Percentiles rank a stretch among this genome's conserved stretches.
These are phyloP conservation scores for Sarcomyxa edulis DNA, from an alignment of 768 basidiomycete genomes.

Conservation along the genomic window DNA sequence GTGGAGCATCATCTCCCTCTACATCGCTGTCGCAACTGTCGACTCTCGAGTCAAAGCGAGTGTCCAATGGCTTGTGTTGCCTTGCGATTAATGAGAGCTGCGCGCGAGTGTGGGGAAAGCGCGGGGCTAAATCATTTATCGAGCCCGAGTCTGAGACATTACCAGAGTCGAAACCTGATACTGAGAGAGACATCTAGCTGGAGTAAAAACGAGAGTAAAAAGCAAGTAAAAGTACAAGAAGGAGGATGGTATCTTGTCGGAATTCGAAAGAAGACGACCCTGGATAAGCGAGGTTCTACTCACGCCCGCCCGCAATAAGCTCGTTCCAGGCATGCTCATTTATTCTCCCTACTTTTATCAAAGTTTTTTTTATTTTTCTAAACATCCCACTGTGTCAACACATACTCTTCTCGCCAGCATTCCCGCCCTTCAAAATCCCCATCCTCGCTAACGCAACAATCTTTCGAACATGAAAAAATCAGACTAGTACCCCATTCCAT, in stretches of 20 bases:
- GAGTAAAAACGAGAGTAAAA: no score
- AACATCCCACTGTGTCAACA: conserved; percentile 73
- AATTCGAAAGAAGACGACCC: no score
- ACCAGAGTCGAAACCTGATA: background rate
- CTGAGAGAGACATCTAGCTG: no score
- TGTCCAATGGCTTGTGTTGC: conserved; percentile 54
- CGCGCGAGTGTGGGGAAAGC: conserved; percentile 79
- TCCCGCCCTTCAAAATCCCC: conserved; percentile 34
- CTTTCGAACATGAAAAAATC: conserved; percentile 81
- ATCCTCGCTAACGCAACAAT: conserved; percentile 56
- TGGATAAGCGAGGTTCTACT: no score
- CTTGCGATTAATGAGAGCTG: conserved; percentile 72
- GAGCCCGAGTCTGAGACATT: conserved; percentile 1
- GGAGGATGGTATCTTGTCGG: no score
- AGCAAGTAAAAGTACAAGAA: no score
- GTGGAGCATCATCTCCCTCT: conserved; percentile 45
- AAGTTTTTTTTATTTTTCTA: no score
- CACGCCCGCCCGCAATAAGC: no score
- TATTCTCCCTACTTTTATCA: no score
- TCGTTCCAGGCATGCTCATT: no score
- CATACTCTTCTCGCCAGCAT: conserved; percentile 71
- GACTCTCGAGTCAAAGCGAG: no score
- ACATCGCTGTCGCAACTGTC: conserved; percentile 54
- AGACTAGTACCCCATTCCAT: conserved; percentile 97
- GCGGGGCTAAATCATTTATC: conserved; percentile 1